Conservation (phyloP, 306 rosid genomes). For the Comarum palustre region DNA sequence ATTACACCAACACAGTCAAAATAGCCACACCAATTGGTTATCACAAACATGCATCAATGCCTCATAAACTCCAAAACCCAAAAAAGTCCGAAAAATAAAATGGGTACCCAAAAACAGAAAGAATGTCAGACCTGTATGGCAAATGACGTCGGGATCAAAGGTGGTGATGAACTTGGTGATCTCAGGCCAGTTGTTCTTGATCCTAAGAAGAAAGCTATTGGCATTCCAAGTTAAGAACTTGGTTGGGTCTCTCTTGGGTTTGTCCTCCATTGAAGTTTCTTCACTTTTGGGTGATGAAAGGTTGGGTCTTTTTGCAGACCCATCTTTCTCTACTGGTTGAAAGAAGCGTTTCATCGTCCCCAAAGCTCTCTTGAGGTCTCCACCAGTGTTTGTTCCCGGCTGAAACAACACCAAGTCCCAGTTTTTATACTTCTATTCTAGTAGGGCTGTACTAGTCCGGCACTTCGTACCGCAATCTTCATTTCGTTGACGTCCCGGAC, state of each 20-base stretch:
- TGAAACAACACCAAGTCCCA: background rate
- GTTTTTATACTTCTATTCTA: background rate
- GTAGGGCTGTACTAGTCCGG: no score
- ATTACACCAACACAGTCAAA: slow-evolving; percentile 4
- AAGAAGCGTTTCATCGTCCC: slow-evolving; percentile 78
- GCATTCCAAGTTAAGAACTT: slow-evolving; percentile 97
- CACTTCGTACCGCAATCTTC: no score
- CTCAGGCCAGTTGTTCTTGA: slow-evolving; percentile 76
- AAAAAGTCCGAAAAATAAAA: background rate
- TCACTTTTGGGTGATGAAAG: slow-evolving; percentile 31
- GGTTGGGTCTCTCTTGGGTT: slow-evolving; percentile 57
- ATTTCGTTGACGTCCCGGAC: no score
- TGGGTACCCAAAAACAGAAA: slow-evolving; percentile 5
- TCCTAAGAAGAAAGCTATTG: slow-evolving; percentile 77
- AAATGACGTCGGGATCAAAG: slow-evolving; percentile 82
- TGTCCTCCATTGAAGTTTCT: slow-evolving; percentile 17
- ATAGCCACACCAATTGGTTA: slow-evolving; percentile 5
- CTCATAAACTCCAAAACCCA: background rate
- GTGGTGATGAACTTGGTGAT: slow-evolving; percentile 52
- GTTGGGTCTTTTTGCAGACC: slow-evolving; percentile 55
- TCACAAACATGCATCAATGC: slow-evolving; percentile 16
- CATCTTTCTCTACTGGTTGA: slow-evolving; percentile 65
- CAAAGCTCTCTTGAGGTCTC: background rate
- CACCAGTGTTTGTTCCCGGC: slow-evolving; percentile 1
- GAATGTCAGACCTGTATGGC: slow-evolving; percentile 58